Conservation (phyloP, 345 rosid species). For the Citrus trifoliata region DNA sequence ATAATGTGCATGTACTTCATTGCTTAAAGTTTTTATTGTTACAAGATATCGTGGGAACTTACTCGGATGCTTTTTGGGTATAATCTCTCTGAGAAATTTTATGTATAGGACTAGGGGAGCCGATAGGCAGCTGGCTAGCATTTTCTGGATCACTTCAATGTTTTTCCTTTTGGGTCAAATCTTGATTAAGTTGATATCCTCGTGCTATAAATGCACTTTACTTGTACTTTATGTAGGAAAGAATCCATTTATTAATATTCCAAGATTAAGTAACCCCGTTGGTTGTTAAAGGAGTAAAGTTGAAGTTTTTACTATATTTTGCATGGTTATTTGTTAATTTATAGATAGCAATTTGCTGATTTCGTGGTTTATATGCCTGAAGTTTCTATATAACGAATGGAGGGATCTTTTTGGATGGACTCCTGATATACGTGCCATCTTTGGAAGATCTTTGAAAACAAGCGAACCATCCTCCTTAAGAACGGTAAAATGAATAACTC, state of each 20-base stretch:
- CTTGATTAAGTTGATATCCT: background rate
- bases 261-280: background rate
- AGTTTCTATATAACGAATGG: constrained; percentile 92
- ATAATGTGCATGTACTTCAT: background rate
- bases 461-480: constrained; percentile 55
- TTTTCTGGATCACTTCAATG: background rate
- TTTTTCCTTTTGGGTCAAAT: background rate
- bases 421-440: constrained; percentile 54
- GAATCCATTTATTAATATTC: background rate
- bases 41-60: background rate
- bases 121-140: background rate
- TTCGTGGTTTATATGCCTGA: constrained; percentile 7
- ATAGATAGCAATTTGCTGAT: background rate
- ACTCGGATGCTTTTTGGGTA: background rate
- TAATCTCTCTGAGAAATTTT: background rate
- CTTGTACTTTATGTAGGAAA: background rate
- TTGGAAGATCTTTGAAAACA: constrained; percentile 69
- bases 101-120: background rate
- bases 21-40: background rate
- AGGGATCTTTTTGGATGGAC: constrained; percentile 73
- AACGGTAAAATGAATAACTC: constrained; percentile 39
- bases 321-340: background rate
- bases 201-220: background rate
- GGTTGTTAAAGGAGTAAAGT: background rate
- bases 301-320: background rate